Evolutionary conservation across 805 yeast species (phyloP).

Genomic region (Groenewaldozyma salmanticensis): DNA sequence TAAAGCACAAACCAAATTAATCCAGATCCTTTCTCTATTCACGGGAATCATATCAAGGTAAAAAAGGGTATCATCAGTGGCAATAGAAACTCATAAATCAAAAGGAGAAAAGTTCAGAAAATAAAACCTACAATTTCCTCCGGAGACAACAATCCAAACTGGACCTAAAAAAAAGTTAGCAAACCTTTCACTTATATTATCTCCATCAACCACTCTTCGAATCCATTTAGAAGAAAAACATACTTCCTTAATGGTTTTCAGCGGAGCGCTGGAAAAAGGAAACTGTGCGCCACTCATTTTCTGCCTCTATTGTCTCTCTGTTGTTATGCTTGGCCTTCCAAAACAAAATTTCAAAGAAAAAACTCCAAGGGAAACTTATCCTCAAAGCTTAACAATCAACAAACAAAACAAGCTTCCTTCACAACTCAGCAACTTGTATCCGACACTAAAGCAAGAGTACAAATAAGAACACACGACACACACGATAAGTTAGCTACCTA

Average conservation of each 20-base stretch:
- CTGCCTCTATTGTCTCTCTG: not conserved
- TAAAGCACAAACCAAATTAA: too few relatives aligned
- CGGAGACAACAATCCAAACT: constrained; percentile 95
- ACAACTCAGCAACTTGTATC: not conserved
- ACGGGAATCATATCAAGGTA: too few relatives aligned
- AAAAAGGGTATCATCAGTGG: not conserved
- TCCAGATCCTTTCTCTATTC: too few relatives aligned
- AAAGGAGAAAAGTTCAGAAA: not conserved
- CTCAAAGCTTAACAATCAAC: too few relatives aligned
- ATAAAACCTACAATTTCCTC: constrained; percentile 60
- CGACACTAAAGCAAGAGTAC: not conserved
- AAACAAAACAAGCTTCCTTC: not conserved
- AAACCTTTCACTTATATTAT: not conserved
- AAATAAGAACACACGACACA: not conserved
- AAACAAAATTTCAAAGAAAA: constrained; percentile 3
- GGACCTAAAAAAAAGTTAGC: constrained; percentile 44
- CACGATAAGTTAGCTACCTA: not conserved
- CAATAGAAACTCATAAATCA: not conserved
- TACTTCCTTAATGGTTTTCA: constrained; percentile 94
- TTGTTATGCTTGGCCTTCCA: not conserved
- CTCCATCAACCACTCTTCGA: not conserved
- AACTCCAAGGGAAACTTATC: too few relatives aligned
- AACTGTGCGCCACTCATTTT: constrained; percentile 39
- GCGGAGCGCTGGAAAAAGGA: constrained; percentile 97
- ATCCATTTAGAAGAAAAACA: constrained; percentile 23